Evolutionary conservation across 2,329 filamentous ascomycete genomes (phyloP), one percentile per base, ranked within the genome.

Genomic region (Sporothrix globosa): DNA sequence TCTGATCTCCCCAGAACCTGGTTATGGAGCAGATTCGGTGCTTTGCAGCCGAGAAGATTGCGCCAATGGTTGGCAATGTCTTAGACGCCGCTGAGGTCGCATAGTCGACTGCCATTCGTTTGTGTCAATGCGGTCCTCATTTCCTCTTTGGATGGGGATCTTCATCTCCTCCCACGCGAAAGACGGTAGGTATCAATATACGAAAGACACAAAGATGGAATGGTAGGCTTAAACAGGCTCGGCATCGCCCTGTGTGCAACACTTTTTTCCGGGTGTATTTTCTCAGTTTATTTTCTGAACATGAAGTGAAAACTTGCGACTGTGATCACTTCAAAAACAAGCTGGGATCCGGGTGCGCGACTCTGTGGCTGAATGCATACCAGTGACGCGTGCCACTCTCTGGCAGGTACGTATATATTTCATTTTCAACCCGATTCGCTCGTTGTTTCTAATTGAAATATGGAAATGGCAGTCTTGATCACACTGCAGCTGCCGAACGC

Each of bases 111-210:
- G 65, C 65, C 52, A 54, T 54, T 27, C 21, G 52, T 54, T 39
- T 56, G n/a, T 67, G 65, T 52, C 11, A 44, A 39, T 39, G 63
- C 63, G 63, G 63, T 63, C 30, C 46, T 66, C 46, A 53, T 69
- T 69, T 65, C 48, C 58, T 54, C 34, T 69, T 69, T 65, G 41
- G 19, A 44, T 24, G 24, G 11, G 24, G 65, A 56, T 68, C 66
- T 44, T 58, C 21, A 68, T 53, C 52, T 56, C 48, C 50, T 30
- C 21, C 13, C 21, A 13, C 48, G 48, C 13, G 11, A n/a, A 56
- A 21, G 54, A 41, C 34, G 65, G 61, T 24, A n/a, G 44, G 50
- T 34, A 21, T 66, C 24, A 56, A 46, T 21, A 44, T 17, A 14
- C 27, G 56, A 21, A 66, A 34, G 14, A 48, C 44, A 66, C 34